Evolutionary conservation across 106 monocot species (phyloP).

Genomic region (Vanilla planifolia): DNA sequence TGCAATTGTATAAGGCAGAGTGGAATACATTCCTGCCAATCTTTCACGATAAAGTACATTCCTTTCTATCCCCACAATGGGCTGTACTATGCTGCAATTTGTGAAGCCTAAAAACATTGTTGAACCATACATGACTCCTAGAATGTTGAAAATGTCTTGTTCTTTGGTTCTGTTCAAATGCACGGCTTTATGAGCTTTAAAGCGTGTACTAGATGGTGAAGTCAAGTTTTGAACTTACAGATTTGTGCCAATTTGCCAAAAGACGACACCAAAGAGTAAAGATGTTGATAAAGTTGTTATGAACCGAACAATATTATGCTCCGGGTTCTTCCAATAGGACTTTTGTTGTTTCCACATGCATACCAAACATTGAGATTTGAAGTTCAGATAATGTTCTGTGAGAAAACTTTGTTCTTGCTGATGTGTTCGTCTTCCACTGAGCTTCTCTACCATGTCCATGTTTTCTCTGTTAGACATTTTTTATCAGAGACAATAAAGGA

Average conservation of each 20-base stretch:
- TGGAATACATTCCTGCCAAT: conserved; percentile 58
- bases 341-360: conserved; percentile 61
- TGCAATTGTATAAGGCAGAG: conserved; percentile 42
- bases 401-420: conserved; percentile 30
- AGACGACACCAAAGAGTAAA: conserved; percentile 39
- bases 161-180: conserved; percentile 31
- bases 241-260: conserved; percentile 44
- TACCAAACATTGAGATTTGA: conserved; percentile 34
- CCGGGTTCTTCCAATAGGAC: conserved; percentile 77
- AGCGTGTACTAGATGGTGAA: not conserved
- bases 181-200: not conserved
- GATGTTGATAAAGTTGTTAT: conserved; percentile 29
- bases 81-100: conserved; percentile 39
- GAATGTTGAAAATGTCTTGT: conserved; percentile 62
- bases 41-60: conserved; percentile 49
- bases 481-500: not conserved
- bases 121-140: conserved; percentile 45
- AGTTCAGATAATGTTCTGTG: conserved; percentile 22
- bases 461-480: conserved; percentile 31
- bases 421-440: conserved; percentile 18
- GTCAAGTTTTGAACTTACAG: conserved; percentile 33
- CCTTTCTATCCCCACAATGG: conserved; percentile 44
- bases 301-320: conserved; percentile 58
- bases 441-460: conserved; percentile 33
- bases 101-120: conserved; percentile 48